Conservation (phyloP, 129 eudicot genomes). For the Gnaphalium uliginosum region DNA sequence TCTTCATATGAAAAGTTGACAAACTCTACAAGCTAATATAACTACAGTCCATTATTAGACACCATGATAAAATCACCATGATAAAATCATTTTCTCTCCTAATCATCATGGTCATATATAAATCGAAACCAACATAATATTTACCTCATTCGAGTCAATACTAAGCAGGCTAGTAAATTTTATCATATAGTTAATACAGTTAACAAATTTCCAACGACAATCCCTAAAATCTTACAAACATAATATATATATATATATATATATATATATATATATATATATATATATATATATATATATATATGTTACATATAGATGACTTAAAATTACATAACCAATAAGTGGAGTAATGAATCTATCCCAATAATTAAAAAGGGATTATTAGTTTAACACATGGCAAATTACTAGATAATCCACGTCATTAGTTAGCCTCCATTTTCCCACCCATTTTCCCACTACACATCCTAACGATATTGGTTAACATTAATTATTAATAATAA, state of each 20-base stretch:
- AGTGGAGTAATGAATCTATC: background rate
- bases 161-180: background rate
- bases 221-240: background rate
- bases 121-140: background rate
- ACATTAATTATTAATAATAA: no score
- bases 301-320: background rate
- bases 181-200: background rate
- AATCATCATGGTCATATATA: slow-evolving; percentile 6
- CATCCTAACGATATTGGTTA: no score
- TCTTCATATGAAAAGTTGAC: background rate
- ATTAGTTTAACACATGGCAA: no score
- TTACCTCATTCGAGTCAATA: background rate
- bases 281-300: no score
- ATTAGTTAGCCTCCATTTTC: no score
- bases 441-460: no score
- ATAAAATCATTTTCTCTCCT: background rate
- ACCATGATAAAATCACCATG: background rate
- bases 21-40: background rate
- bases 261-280: no score
- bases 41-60: background rate
- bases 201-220: background rate
- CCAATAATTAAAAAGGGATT: no score
- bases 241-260: no score
- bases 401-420: no score
- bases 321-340: background rate